Conservation (phyloP, 2,329 filamentous ascomycete genomes). For the Pestalotiopsis sp. region DNA sequence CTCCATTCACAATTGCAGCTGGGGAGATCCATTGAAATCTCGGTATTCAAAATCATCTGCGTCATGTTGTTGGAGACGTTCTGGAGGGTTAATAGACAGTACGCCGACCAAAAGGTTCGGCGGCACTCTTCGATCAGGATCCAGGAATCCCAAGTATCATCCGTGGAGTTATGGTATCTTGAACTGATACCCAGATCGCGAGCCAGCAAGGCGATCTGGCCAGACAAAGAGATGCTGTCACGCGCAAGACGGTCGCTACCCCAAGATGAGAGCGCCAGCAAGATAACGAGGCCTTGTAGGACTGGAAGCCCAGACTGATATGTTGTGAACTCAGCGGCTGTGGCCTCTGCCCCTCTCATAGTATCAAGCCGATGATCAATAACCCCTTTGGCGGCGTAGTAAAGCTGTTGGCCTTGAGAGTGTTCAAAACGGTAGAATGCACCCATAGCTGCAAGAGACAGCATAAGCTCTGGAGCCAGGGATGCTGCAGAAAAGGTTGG, state of each 20-base stretch:
- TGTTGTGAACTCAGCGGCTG: neutral
- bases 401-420: constrained; percentile 55
- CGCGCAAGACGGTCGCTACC: constrained; percentile 20
- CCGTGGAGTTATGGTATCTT: constrained; percentile 28
- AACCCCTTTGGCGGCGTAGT: constrained; percentile 55
- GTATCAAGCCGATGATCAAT: constrained; percentile 39
- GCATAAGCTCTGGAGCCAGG: constrained; percentile 48
- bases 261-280: constrained; percentile 31
- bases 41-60: constrained; percentile 57
- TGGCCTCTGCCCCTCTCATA: constrained; percentile 6
- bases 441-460: constrained; percentile 53
- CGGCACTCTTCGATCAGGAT: neutral
- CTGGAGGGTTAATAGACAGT: neutral
- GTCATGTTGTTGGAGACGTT: constrained; percentile 40
- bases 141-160: constrained; percentile 29
- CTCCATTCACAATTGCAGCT: constrained; percentile 58
- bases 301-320: constrained; percentile 33
- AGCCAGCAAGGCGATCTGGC: constrained; percentile 21
- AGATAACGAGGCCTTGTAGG: constrained; percentile 39
- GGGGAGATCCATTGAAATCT: constrained; percentile 57
- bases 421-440: constrained; percentile 53
- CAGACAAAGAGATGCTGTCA: constrained; percentile 26
- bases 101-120: neutral
- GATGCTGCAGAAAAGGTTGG: constrained; percentile 47
- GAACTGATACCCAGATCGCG: constrained; percentile 16